Conservation (phyloP, 2,329 filamentous ascomycete genomes). For the Rhynchosporium graminicola region DNA sequence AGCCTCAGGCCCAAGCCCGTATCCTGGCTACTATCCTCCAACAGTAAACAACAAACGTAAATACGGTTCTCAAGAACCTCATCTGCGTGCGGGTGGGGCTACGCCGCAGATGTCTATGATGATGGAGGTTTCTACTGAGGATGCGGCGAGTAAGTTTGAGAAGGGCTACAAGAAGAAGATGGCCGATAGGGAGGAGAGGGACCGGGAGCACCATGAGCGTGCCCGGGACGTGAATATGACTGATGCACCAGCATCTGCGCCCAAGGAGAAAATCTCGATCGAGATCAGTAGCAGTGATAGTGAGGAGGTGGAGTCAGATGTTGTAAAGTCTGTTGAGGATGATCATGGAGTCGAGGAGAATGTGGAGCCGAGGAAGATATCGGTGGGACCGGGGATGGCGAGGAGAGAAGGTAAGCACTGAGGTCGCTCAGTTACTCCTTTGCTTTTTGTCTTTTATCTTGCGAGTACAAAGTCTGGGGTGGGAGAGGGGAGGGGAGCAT, state of each 20-base stretch:
- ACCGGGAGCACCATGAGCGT: neutral
- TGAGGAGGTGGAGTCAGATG: neutral
- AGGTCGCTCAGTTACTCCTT: too few relatives aligned
- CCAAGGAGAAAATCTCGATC: neutral
- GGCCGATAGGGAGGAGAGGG: neutral
- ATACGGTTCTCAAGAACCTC: conserved; percentile 12
- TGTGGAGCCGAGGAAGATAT: neutral
- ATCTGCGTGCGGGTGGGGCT: neutral
- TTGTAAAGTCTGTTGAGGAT: conserved; percentile 3
- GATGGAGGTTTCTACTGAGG: conserved; percentile 11
- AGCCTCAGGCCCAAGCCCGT: neutral
- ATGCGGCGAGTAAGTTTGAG: conserved; percentile 22
- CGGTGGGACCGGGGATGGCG: neutral
- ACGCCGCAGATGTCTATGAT: neutral
- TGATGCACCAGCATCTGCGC: neutral
- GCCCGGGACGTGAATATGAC: neutral
- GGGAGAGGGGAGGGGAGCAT: too few relatives aligned
- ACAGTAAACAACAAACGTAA: conserved; percentile 13
- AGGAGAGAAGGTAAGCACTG: conserved; percentile 8
- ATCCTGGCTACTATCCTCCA: neutral
- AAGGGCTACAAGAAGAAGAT: conserved; percentile 10
- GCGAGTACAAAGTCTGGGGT: too few relatives aligned
- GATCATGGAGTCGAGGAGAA: neutral
- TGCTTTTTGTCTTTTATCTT: too few relatives aligned
- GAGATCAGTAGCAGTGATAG: conserved; percentile 6